Base-by-base conservation (phyloP, 1,139 yeast genomes). In the Candida anutae region DNA sequence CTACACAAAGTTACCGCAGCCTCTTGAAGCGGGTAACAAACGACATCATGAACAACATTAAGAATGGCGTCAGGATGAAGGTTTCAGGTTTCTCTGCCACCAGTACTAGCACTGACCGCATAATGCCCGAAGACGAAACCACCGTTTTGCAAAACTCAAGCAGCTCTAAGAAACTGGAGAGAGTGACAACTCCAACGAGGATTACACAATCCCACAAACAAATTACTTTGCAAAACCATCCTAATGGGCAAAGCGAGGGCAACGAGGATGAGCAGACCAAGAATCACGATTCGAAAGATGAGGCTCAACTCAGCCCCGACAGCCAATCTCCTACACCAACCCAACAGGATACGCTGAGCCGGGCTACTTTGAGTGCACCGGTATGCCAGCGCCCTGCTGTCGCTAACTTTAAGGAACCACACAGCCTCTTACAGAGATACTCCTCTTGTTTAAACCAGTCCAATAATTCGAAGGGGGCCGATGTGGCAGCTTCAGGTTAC, bases 401-500 rank as follows among this genome's bases (percentile, higher is more conserved):
- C 11, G 8, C 15, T 9, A 22, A 12, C 8, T 27, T 27, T 23
- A 27, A 27, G 15, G 26, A 27, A 19, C 29, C 29, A 8, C 11
- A 17, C 14, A 28, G 13, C 13, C 20, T 28, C 8, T 38, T 43
- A 12, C 28, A 36, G 14, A 46, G 62, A 31, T 50, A 52, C 29
- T 43, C 53, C 4, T 55, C 62, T 8, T 42, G 44, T 27, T 36
- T 48, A 12, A 49, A 38, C 29, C 48, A 37, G 28, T 43, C 35
- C 22, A 50, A 61, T 15, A 62, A 61, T 27, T 51, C 70, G 13
- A 62, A 67, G 33, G 64, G 65, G 37, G 68, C 59, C 35, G 94
- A 82, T 39, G 77, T 80, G 24, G 78, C 78, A 18, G 95, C 94
- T 2, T 80, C 93, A 3, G 94, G 94, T 1, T 77, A 76, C 38